Conservation (phyloP, 139 green algal genomes). For the Nannochloris sp. region DNA sequence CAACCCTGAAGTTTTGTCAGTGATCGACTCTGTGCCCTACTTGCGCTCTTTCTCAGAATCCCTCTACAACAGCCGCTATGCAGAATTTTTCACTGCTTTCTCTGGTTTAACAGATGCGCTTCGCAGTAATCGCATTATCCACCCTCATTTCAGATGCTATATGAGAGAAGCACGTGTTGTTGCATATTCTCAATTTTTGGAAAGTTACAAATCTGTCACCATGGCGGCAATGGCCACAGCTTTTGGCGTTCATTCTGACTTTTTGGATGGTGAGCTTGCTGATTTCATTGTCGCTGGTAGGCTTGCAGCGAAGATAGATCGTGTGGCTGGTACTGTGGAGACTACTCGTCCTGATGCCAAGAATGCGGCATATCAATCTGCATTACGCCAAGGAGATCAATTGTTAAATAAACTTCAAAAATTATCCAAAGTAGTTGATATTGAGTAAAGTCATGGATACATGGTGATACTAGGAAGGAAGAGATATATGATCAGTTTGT, state of each 20-base stretch:
- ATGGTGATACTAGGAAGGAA: neutral
- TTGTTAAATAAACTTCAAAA: conserved; percentile 95
- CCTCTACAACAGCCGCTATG: conserved; percentile 89
- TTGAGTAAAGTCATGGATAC: no score
- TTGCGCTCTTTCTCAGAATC: conserved; percentile 74
- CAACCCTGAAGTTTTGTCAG: conserved; percentile 87
- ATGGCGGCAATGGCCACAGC: conserved; percentile 79
- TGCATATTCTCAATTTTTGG: conserved; percentile 92
- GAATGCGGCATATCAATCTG: conserved; percentile 83
- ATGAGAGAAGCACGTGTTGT: conserved; percentile 81
- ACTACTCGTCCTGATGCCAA: conserved; percentile 90
- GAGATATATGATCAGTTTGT: neutral
- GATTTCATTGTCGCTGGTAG: conserved; percentile 89
- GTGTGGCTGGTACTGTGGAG: conserved; percentile 81
- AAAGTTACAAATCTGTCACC: conserved; percentile 95
- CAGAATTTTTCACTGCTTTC: conserved; percentile 81
- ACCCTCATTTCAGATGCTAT: conserved; percentile 87
- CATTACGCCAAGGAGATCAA: conserved; percentile 88
- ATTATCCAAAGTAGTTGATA: conserved; percentile 87
- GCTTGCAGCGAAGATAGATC: conserved; percentile 95
- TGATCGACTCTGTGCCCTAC: conserved; percentile 78
- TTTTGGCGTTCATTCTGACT: conserved; percentile 69
- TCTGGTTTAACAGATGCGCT: conserved; percentile 52
- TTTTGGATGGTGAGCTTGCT: conserved; percentile 69
- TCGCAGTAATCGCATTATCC: conserved; percentile 68